Conservation (phyloP, 208 protist genomes). For the Wallacemonas sp. region DNA sequence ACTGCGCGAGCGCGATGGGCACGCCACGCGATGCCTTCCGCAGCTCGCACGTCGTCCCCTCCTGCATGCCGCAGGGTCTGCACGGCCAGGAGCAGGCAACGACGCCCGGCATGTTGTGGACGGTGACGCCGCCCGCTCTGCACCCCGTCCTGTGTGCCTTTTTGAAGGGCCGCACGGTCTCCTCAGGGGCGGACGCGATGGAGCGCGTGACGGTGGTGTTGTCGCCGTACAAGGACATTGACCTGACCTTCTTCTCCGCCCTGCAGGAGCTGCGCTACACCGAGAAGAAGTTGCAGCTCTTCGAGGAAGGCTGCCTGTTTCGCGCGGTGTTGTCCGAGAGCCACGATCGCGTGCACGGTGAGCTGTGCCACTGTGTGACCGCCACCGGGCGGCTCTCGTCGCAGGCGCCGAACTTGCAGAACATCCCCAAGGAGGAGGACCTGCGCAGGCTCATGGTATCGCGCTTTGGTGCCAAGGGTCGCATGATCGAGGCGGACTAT, state of each 20-base stretch:
- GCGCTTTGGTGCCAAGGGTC: slow-evolving; percentile 77
- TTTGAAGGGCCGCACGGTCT: slow-evolving; percentile 64
- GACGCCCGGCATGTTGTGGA: slow-evolving; percentile 85
- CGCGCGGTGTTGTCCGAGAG: slow-evolving; percentile 86
- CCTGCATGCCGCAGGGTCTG: slow-evolving; percentile 38
- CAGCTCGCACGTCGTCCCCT: slow-evolving; percentile 67
- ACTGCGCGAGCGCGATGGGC: slow-evolving; percentile 73
- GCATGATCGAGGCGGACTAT: slow-evolving; percentile 93
- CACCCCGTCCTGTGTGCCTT: slow-evolving; percentile 68
- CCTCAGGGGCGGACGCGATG: slow-evolving; percentile 85
- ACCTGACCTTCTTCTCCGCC: slow-evolving; percentile 87
- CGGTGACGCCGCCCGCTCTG: slow-evolving; percentile 74
- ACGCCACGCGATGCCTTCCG: slow-evolving; percentile 79
- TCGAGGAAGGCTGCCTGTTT: slow-evolving; percentile 88
- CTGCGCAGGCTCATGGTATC: slow-evolving; percentile 80
- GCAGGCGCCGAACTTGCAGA: slow-evolving; percentile 90
- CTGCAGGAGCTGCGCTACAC: slow-evolving; percentile 91
- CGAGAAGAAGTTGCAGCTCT: slow-evolving; percentile 91
- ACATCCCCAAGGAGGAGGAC: slow-evolving; percentile 87
- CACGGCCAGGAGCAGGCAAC: slow-evolving; percentile 87
- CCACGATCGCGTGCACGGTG: slow-evolving; percentile 83
- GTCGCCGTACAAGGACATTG: slow-evolving; percentile 75
- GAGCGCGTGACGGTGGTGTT: slow-evolving; percentile 87
- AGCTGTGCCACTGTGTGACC: slow-evolving; percentile 90
- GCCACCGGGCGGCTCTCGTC: slow-evolving; percentile 88